Base-by-base conservation (phyloP, 441 rosid species). In the Biscutella laevigata region DNA sequence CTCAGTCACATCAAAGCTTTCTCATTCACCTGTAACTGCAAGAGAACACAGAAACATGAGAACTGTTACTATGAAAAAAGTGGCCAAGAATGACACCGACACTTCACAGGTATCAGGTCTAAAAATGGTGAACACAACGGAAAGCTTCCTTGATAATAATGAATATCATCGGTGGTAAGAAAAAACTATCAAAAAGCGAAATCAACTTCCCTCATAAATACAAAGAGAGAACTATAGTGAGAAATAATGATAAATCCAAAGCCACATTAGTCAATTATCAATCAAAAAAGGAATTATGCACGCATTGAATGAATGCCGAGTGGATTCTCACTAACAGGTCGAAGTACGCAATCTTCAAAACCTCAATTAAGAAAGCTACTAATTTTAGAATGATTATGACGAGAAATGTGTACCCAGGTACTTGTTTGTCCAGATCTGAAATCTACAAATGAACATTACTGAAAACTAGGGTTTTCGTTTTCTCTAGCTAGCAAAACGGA, bases 401-500 rank as follows among this genome's bases (percentile, higher is more conserved):
- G 41, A 22, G 6, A 40, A 55, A 57, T 19, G 62, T 53, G 37
- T 2, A 11, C 11, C 20, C 6, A 17, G 16, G 5, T 17, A 41
- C 53, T 57, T 13, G 29, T 1, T 25, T 0, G 26, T 24, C 5
- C 67, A 67, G 68, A 67, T 67, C 72, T 61, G 59, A 8, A 55
- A 48, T 41, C 45, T 56, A 40, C 6, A 40, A 19, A 27, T 28
- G 45, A 32, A 26, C n/a, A 54, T 25, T 17, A 19, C n/a, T n/a
- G 3, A 20, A 46, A 40, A 60, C 13, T 67, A 67, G 47, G 67
- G 62, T 55, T 66, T 54, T n/a, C n/a, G n/a, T n/a, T n/a, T n/a
- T n/a, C 4, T 48, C 27, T 52, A 53, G 62, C 40, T 54, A 61
- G 2, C 11, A 0, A 61, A 33, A 48, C 49, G 9, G 53, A 54